These are phyloP conservation scores for Boletus coffeatus DNA, from an alignment of 1,284 basidiomycete species.

Conservation along the genomic window DNA sequence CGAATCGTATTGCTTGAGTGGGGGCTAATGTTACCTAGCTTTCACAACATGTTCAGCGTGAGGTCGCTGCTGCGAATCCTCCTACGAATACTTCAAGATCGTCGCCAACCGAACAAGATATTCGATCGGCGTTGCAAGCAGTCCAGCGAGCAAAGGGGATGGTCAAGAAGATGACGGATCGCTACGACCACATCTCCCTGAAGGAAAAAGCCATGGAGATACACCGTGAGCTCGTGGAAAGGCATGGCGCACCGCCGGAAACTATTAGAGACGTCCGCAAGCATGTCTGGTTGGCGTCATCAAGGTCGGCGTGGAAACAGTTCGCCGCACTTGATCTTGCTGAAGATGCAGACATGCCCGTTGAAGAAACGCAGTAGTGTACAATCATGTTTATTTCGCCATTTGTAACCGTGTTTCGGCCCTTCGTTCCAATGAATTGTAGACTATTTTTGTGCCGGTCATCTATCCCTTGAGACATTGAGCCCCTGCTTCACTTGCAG, in stretches of 20 bases:
- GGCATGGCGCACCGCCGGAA: neutral
- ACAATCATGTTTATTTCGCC: no score
- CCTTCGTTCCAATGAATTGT: no score
- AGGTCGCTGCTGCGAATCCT: neutral
- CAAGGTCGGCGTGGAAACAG: neutral
- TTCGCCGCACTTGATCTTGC: neutral
- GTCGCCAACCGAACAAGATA: neutral
- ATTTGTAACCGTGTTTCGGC: no score
- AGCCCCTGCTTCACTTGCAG: no score
- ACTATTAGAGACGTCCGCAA: no score
- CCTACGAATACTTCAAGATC: neutral
- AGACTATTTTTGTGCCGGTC: no score
- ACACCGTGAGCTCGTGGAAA: neutral
- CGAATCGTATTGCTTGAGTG: no score
- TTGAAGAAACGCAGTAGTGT: no score
- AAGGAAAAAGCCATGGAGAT: neutral
- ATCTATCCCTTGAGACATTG: no score
- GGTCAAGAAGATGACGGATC: neutral
- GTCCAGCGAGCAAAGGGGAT: neutral
- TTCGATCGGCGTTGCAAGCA: neutral
- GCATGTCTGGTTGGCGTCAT: neutral
- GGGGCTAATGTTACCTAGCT: neutral
- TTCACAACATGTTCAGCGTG: neutral
- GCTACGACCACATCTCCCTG: no score
- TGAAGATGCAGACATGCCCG: no score